Percentiles rank a stretch among this genome's conserved stretches.
Conservation (phyloP, 345 rosid genomes). For the Eucalyptus marginata region DNA sequence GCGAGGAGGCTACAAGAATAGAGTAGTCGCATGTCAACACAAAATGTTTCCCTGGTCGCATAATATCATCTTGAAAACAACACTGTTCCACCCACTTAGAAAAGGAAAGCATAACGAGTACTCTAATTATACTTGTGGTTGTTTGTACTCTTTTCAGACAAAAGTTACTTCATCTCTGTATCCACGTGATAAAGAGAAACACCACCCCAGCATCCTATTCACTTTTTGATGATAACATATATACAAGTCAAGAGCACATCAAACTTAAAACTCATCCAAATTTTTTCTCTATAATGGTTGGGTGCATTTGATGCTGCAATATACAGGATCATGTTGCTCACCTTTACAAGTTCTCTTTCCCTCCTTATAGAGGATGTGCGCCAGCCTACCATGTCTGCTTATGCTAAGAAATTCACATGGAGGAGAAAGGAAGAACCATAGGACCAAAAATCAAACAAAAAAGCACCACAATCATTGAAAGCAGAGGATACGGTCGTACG, state of each 20-base stretch:
- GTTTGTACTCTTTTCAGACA: background rate
- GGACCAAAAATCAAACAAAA: background rate
- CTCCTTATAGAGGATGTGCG: slow-evolving; percentile 97
- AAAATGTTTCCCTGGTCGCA: background rate
- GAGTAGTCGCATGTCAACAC: background rate
- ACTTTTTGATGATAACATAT: background rate
- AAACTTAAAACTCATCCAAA: background rate
- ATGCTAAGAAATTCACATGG: slow-evolving; percentile 26
- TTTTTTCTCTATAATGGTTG: background rate
- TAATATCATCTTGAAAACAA: background rate
- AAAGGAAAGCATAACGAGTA: background rate
- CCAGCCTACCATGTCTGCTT: slow-evolving; percentile 98
- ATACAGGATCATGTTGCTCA: slow-evolving; percentile 5
- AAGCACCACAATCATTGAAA: background rate
- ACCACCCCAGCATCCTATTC: background rate
- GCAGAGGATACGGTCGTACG: slow-evolving; percentile 85
- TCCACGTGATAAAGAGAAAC: background rate
- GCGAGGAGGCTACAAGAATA: slow-evolving; percentile 53
- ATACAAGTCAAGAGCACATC: background rate
- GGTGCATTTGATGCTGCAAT: background rate
- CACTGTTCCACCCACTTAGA: background rate
- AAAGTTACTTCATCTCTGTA: background rate
- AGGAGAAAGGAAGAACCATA: background rate
- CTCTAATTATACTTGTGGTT: background rate
- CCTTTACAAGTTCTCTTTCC: slow-evolving; percentile 81